Evolutionary conservation across 129 eudicot genomes (phyloP).

Genomic region (Arctium lappa): DNA sequence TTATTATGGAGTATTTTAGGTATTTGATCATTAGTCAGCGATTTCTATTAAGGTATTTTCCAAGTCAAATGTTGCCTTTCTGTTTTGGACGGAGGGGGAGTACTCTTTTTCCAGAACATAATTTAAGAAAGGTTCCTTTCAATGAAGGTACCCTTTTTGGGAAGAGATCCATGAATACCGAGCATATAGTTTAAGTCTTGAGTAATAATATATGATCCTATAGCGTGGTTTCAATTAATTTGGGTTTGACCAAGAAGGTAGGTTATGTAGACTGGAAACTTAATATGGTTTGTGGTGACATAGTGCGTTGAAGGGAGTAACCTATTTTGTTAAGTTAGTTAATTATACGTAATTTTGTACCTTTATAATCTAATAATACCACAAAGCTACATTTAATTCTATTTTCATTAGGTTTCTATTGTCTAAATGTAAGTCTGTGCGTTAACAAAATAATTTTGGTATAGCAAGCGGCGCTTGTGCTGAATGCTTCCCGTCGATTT

Average conservation of each 20-base stretch:
- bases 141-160: neutral
- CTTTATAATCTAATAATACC: neutral
- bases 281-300: slow-evolving; percentile 12
- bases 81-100: neutral
- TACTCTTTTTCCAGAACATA: neutral
- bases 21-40: neutral
- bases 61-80: slow-evolving; percentile 16
- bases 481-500: slow-evolving; percentile 95
- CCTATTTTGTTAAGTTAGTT: neutral
- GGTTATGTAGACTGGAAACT: slow-evolving; percentile 1
- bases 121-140: neutral
- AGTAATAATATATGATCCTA: neutral
- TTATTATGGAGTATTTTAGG: neutral
- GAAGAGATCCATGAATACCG: neutral
- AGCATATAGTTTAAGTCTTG: neutral
- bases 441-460: slow-evolving; percentile 17
- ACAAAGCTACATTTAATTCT: neutral
- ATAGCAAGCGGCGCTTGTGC: slow-evolving; percentile 97
- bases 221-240: neutral
- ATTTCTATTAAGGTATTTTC: neutral
- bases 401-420: neutral
- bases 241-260: slow-evolving; percentile 13
- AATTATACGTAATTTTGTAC: slow-evolving; percentile 5
- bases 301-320: neutral
- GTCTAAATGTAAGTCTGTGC: neutral